A percentile compares a stretch with the other conserved stretches of the same genome.
Conservation (phyloP, 257 asterid genomes). For the Penstemon barbatus region DNA sequence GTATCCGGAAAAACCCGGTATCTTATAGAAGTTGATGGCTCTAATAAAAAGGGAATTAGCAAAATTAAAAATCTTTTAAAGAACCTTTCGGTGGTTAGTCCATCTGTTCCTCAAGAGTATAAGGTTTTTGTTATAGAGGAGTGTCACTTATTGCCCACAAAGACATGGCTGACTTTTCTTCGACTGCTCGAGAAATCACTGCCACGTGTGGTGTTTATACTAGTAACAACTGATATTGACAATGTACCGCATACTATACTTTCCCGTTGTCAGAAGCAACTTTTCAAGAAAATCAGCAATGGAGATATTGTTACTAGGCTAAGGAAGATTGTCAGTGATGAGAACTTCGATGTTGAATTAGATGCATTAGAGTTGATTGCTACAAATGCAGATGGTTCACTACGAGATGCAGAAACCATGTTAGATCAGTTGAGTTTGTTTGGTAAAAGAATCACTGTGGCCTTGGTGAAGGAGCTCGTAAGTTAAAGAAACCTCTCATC, state of each 20-base stretch:
- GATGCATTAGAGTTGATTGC: slow-evolving; percentile 91
- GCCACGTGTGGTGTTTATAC: slow-evolving; percentile 65
- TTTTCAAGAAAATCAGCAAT: slow-evolving; percentile 75
- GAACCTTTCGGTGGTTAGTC: slow-evolving; percentile 41
- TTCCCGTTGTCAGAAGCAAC: slow-evolving; percentile 87
- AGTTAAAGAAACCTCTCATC: slow-evolving; percentile 37
- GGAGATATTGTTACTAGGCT: slow-evolving; percentile 69
- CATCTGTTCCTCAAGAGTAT: slow-evolving; percentile 44
- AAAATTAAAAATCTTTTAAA: slow-evolving; percentile 59
- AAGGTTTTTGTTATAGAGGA: slow-evolving; percentile 77
- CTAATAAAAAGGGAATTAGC: slow-evolving; percentile 64
- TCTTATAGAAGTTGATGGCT: slow-evolving; percentile 73
- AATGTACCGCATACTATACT: slow-evolving; percentile 75
- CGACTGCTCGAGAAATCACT: slow-evolving; percentile 77
- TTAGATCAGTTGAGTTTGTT: slow-evolving; percentile 91
- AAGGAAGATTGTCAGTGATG: slow-evolving; percentile 65
- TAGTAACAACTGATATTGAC: slow-evolving; percentile 74
- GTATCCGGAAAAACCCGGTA: slow-evolving; percentile 65
- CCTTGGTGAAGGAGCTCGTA: slow-evolving; percentile 95
- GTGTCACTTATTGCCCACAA: slow-evolving; percentile 87
- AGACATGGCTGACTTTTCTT: slow-evolving; percentile 81
- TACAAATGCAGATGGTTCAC: slow-evolving; percentile 89
- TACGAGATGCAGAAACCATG: slow-evolving; percentile 95
- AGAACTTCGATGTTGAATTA: slow-evolving; percentile 67
- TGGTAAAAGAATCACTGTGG: slow-evolving; percentile 75